These are phyloP conservation scores for Leishmania gerbilli DNA, from an alignment of 208 protist genomes.

Conservation along the genomic window DNA sequence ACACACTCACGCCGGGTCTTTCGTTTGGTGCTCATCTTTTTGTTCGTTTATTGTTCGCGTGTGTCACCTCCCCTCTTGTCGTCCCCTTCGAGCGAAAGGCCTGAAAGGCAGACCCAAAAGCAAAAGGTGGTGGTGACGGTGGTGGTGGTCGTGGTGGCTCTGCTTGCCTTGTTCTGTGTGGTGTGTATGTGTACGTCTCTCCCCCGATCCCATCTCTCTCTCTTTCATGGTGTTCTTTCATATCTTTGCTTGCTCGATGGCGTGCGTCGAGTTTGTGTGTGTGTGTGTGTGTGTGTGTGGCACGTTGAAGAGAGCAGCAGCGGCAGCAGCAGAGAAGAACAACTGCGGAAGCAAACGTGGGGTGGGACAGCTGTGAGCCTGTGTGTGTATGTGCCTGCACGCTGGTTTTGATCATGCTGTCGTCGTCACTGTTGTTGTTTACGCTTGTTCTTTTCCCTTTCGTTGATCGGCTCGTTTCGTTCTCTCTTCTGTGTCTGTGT, in stretches of 20 bases:
- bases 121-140: no score
- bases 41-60: background rate
- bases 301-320: background rate
- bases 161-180: no score
- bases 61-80: background rate
- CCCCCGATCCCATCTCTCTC: background rate
- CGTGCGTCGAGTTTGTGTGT: background rate
- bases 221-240: background rate
- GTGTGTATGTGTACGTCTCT: background rate
- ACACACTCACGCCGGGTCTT: no score
- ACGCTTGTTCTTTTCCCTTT: background rate
- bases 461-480: background rate
- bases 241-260: background rate
- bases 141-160: no score
- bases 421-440: background rate
- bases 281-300: background rate
- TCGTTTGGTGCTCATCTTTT: background rate
- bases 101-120: no score
- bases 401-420: background rate
- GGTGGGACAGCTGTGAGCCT: background rate
- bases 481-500: background rate
- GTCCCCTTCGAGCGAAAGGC: no score
- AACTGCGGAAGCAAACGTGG: background rate
- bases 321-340: background rate
- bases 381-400: background rate